These are phyloP conservation scores for Lodderomyces metapsilosis DNA, from an alignment of 1,139 yeast species.

Conservation along the genomic window DNA sequence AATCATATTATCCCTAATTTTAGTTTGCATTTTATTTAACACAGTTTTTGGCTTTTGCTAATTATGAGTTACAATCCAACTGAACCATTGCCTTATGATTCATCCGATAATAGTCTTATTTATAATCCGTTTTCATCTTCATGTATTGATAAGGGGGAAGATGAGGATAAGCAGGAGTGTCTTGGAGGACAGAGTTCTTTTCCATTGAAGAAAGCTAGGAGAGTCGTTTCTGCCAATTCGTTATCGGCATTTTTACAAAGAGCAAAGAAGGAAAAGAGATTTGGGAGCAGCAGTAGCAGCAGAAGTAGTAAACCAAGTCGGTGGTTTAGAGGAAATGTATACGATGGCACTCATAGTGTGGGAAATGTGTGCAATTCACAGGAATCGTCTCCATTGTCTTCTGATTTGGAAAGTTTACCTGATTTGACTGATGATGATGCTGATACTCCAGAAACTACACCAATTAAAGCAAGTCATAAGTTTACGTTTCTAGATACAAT, in stretches of 20 bases:
- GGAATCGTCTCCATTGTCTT: constrained; percentile 14
- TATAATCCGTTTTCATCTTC: constrained; percentile 20
- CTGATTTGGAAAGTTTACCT: constrained; percentile 39
- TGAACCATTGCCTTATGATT: constrained; percentile 25
- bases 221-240: constrained; percentile 13
- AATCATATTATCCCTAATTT: not conserved
- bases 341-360: not conserved
- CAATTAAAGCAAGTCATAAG: constrained; percentile 16
- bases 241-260: constrained; percentile 12
- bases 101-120: constrained; percentile 20
- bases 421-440: constrained; percentile 35
- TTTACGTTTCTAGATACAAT: constrained; percentile 10
- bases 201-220: constrained; percentile 18
- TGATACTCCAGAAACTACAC: constrained; percentile 32
- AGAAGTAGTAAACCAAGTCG: not conserved
- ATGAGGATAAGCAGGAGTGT: no score
- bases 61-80: constrained; percentile 19
- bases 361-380: constrained; percentile 9
- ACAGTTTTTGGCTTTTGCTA: not conserved
- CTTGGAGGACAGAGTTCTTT: not conserved
- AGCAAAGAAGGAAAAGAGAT: constrained; percentile 7
- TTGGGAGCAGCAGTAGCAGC: not conserved
- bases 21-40: not conserved
- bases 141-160: not conserved
- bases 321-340: not conserved